Evolutionary conservation across 768 basidiomycete genomes (phyloP), one percentile per base, ranked within the genome.

Genomic region (Russula olivacea): DNA sequence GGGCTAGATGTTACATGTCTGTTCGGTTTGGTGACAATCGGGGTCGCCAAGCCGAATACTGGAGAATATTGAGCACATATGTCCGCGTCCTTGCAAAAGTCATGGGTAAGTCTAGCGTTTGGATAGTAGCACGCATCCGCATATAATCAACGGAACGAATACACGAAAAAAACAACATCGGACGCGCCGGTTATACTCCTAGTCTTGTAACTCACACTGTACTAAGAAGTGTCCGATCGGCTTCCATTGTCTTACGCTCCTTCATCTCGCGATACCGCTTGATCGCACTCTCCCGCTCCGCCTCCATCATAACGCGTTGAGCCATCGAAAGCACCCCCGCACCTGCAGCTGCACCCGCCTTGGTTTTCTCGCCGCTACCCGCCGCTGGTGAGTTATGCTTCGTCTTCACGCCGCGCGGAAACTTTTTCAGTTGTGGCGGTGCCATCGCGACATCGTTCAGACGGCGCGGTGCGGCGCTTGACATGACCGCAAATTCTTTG

Each of bases 241-340:
- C n/a, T 19, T 47, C 69, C 76, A 79, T 67, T 71, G 75, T 9
- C 55, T 45, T 64, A 34, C 48, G 54, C 23, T 81, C 84, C 72
- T 87, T 91, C 72, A 91, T 69, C 72, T 86, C 81, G 63, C 90
- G 76, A 72, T 91, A 91, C 58, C 80, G 78, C 69, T 73, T 74
- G 63, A 93, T 85, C 23, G 75, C 88, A 63, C 80, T 85, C 68
- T 88, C 85, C 65, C 90, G 79, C 61, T 91, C 89, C 57, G 78
- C 77, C 69, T 88, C 88, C 82, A 93, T 84, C 84, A 89, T 84
- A 7, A 78, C 78, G 71, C 83, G 85, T 75, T 91, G 88, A 15
- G 86, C 84, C 81, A 90, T 85, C 32, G 86, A 87, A 34, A 91
- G 67, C 9, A 88, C 79, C 3, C 79, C 80, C 2, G 30, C n/a